phyloP scores from a whole-genome alignment of 192 early-diverging fungal species.

The Linnemannia zychae region DNA sequence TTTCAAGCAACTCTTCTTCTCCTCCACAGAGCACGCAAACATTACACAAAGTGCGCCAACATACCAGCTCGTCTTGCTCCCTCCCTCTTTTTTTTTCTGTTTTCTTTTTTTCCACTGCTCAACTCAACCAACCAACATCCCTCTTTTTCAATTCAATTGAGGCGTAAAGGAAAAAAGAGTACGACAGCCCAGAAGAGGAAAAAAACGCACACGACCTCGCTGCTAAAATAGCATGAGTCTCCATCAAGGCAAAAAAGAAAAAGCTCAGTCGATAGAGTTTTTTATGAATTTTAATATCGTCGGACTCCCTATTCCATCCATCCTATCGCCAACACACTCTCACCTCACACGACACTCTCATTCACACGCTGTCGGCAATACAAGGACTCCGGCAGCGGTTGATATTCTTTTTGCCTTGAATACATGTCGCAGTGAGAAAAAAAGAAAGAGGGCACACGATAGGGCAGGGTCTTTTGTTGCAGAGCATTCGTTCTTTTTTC shows the following conservation, averaged over 20 bases:
- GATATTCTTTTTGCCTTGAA: background rate
- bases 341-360: background rate
- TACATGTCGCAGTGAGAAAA: background rate
- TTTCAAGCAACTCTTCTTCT: background rate
- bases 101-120: background rate
- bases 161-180: conserved; percentile 6
- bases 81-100: background rate
- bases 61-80: background rate
- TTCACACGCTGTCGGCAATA: background rate
- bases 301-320: conserved; percentile 9
- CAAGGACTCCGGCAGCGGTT: background rate
- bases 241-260: background rate
- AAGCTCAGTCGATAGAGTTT: background rate
- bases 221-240: background rate
- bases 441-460: background rate
- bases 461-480: background rate
- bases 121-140: background rate
- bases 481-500: background rate
- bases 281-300: conserved; percentile 3
- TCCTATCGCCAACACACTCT: background rate
- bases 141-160: background rate
- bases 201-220: conserved; percentile 8
- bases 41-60: conserved; percentile 8
- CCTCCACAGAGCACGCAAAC: conserved; percentile 1
- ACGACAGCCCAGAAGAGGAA: background rate